phyloP scores from a whole-genome alignment of 1,284 basidiomycete genomes.

The Amylostereum chailletii region DNA sequence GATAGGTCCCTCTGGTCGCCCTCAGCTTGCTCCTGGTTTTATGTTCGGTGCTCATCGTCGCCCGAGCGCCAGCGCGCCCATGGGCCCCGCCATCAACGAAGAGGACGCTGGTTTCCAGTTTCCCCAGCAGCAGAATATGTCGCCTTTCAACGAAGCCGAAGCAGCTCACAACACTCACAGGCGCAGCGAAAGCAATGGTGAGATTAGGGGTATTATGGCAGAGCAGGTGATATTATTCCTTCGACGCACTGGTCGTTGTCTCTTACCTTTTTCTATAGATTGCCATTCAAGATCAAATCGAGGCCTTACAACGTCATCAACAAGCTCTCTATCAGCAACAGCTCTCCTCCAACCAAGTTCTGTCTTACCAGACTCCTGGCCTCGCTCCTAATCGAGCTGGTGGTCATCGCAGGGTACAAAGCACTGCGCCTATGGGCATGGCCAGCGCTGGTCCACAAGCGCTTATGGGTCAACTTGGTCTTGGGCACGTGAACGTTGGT shows the following conservation, averaged over 20 bases:
- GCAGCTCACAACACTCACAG: conserved; percentile 37
- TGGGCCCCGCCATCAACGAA: conserved; percentile 70
- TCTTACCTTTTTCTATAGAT: conserved; percentile 41
- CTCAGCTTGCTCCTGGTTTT: conserved; percentile 83
- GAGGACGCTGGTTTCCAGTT: conserved; percentile 77
- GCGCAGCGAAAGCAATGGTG: conserved; percentile 55
- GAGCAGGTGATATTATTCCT: conserved; percentile 56
- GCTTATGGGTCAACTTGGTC: conserved; percentile 55
- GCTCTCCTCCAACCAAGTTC: conserved; percentile 66
- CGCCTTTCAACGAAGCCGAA: conserved; percentile 29
- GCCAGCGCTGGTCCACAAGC: conserved; percentile 19
- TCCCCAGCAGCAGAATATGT: conserved; percentile 58
- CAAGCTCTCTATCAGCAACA: conserved; percentile 83
- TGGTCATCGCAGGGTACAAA: conserved; percentile 85
- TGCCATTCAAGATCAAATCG: conserved; percentile 84
- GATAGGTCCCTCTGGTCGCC: conserved; percentile 74
- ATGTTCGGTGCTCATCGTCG: conserved; percentile 74
- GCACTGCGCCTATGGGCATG: conserved; percentile 62
- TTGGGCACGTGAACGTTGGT: conserved; percentile 43
- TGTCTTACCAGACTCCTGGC: conserved; percentile 64
- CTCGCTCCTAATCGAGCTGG: conserved; percentile 52
- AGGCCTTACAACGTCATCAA: conserved; percentile 84
- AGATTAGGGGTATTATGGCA: conserved; percentile 81
- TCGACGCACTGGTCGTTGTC: background rate
- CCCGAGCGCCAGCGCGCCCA: conserved; percentile 31